Conservation (phyloP, 495 filamentous ascomycete genomes). For the Geoglossum glabrum region DNA sequence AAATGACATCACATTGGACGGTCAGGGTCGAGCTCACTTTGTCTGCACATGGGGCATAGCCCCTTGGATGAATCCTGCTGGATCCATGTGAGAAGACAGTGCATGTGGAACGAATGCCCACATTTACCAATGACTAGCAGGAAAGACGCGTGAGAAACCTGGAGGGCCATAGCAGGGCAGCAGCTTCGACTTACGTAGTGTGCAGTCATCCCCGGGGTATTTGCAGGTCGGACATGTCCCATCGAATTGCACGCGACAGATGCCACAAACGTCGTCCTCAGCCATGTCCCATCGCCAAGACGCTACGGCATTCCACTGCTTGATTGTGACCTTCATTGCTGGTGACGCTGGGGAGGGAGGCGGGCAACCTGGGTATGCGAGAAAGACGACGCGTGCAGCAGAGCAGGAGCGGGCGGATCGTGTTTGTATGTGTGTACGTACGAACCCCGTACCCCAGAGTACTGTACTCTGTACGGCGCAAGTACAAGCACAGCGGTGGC, state of each 20-base stretch:
- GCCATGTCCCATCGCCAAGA: constrained; percentile 97
- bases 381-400: no score
- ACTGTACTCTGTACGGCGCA: no score
- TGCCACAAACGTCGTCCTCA: constrained; percentile 94
- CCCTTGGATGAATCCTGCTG: constrained; percentile 84
- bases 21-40: constrained; percentile 40
- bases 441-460: no score
- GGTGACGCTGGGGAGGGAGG: not conserved
- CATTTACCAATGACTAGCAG: constrained; percentile 75
- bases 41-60: constrained; percentile 93
- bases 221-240: constrained; percentile 95
- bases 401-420: no score
- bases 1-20: not conserved
- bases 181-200: constrained; percentile 45
- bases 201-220: constrained; percentile 91
- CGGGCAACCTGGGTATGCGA: not conserved
- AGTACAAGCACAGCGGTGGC: no score
- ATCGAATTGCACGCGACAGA: constrained; percentile 95
- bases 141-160: not conserved
- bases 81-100: constrained; percentile 92
- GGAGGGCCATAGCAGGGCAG: not conserved
- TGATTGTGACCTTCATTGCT: constrained; percentile 83
- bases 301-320: constrained; percentile 80
- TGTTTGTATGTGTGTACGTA: no score
- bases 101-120: constrained; percentile 95